Evolutionary conservation across 768 basidiomycete species (phyloP).

Genomic region (Naganishia randhawae): DNA sequence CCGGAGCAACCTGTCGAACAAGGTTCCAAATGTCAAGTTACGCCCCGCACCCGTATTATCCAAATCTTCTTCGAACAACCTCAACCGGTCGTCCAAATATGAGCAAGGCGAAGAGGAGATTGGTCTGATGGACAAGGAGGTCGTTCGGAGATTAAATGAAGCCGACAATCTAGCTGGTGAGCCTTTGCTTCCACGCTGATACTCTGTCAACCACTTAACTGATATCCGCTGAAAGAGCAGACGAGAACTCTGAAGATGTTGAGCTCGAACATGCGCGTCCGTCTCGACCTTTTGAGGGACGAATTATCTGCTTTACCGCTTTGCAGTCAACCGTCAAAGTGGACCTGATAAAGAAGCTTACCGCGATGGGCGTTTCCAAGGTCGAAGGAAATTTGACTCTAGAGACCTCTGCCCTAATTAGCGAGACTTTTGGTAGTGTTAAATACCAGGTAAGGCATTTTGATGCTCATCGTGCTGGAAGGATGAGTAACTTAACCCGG

Average conservation of each 20-base stretch:
- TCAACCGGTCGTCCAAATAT: constrained; percentile 3
- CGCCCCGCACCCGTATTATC: constrained; percentile 43
- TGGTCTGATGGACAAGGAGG: constrained; percentile 42
- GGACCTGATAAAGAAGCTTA: constrained; percentile 67
- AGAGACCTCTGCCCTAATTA: constrained; percentile 80
- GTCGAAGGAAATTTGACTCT: constrained; percentile 72
- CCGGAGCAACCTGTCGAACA: constrained; percentile 49
- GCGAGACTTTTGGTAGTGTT: constrained; percentile 70
- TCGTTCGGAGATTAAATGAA: constrained; percentile 31
- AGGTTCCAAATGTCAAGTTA: constrained; percentile 52
- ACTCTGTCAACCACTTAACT: constrained; percentile 5
- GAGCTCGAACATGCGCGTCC: constrained; percentile 33
- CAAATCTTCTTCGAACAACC: constrained; percentile 6
- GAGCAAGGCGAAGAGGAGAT: constrained; percentile 20
- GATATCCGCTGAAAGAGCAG: constrained; percentile 27
- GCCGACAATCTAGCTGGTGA: constrained; percentile 38
- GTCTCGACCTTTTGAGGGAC: background rate
- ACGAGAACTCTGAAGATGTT: constrained; percentile 4
- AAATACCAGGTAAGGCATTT: constrained; percentile 68
- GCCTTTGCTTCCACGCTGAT: background rate
- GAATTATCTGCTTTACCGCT: constrained; percentile 27
- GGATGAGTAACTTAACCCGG: background rate
- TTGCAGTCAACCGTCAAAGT: constrained; percentile 54
- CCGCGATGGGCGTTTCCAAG: constrained; percentile 69
- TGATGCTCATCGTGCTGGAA: background rate